Conservation (phyloP, 495 filamentous ascomycete species). For the Penicillium crystallinum region DNA sequence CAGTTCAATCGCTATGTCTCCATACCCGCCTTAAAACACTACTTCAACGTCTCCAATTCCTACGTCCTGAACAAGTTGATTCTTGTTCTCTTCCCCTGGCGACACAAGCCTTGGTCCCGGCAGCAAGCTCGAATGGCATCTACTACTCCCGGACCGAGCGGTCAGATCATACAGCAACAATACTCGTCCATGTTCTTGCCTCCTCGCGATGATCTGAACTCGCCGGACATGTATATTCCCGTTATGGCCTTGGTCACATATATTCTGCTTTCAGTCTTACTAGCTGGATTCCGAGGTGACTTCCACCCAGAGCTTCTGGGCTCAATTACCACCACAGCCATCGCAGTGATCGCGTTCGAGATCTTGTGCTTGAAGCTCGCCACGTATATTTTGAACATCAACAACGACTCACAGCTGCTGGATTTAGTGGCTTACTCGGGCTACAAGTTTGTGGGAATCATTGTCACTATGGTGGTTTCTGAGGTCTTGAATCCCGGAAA, state of each 20-base stretch:
- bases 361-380: conserved; percentile 86
- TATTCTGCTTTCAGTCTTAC: conserved; percentile 81
- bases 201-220: conserved; percentile 95
- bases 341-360: conserved; percentile 77
- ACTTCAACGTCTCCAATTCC: conserved; percentile 94
- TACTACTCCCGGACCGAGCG: conserved; percentile 54
- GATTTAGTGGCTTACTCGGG: conserved; percentile 94
- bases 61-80: conserved; percentile 80
- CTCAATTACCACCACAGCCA: conserved; percentile 76
- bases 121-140: conserved; percentile 51
- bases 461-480: conserved; percentile 72
- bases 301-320: conserved; percentile 94
- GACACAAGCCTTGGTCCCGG: conserved; percentile 94
- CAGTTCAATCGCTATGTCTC: conserved; percentile 92
- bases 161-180: conserved; percentile 51
- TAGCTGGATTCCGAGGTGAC: conserved; percentile 85
- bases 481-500: conserved; percentile 70
- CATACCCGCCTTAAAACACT: conserved; percentile 88
- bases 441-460: conserved; percentile 98
- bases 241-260: conserved; percentile 86
- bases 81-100: conserved; percentile 94
- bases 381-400: conserved; percentile 88
- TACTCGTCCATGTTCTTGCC: conserved; percentile 83
- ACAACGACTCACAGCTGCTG: conserved; percentile 78
- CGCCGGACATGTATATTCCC: conserved; percentile 98